Percentiles rank a stretch among this genome's conserved stretches.
phyloP scores from a whole-genome alignment of 371 early-diverging fungal genomes.

The Haplosporangium sp. region DNA sequence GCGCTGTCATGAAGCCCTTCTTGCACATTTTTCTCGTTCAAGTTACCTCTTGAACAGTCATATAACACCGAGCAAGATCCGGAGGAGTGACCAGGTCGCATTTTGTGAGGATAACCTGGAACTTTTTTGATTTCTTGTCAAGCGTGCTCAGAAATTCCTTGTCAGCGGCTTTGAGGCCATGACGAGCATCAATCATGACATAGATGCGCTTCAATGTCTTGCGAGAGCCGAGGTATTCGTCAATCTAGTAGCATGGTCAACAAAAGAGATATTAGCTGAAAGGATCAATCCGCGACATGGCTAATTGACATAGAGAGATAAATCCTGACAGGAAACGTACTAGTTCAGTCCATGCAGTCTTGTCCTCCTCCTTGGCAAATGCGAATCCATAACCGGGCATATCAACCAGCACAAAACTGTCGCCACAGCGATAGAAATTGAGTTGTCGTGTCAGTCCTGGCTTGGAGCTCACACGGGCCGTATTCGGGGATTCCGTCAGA shows the following conservation, averaged over 20 bases:
- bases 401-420: conserved; percentile 77
- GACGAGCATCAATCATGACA: conserved; percentile 84
- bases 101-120: conserved; percentile 86
- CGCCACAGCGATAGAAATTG: conserved; percentile 79
- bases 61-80: conserved; percentile 69
- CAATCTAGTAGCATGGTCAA: conserved; percentile 62
- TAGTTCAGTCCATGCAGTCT: conserved; percentile 70
- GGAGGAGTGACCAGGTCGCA: conserved; percentile 77
- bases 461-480: conserved; percentile 74
- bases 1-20: neutral
- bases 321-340: conserved; percentile 50
- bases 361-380: conserved; percentile 75
- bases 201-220: conserved; percentile 72
- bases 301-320: neutral
- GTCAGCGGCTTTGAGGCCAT: conserved; percentile 77
- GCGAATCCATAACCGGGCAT: conserved; percentile 94
- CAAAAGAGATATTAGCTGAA: neutral
- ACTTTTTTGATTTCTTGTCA: conserved; percentile 67
- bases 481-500: conserved; percentile 67
- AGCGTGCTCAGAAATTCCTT: conserved; percentile 69
- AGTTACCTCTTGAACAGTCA: conserved; percentile 47
- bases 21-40: neutral
- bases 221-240: conserved; percentile 70
- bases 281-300: neutral
- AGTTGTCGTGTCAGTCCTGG: conserved; percentile 87